Conservation (phyloP, 352 stramenopile genomes). For the Pythium vanterpoolii region DNA sequence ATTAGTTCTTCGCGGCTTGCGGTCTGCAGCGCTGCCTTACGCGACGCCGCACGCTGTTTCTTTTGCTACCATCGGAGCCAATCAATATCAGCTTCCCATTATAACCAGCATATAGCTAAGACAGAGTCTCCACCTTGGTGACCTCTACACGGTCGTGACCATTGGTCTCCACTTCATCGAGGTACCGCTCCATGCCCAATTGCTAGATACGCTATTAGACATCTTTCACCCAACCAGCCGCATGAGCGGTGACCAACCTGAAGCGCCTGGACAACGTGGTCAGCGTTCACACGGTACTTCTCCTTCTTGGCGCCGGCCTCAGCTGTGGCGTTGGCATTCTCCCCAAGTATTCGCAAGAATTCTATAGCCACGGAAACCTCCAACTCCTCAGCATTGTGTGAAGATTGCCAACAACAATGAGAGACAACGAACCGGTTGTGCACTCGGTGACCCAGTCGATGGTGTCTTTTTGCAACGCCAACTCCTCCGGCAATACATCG, state of each 20-base stretch:
- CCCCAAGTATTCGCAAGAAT: conserved; percentile 44
- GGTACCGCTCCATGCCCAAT: conserved; percentile 13
- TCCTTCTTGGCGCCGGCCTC: conserved; percentile 50
- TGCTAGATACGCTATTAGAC: conserved; percentile 8
- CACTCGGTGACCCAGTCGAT: conserved; percentile 66
- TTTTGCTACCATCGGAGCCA: conserved; percentile 23
- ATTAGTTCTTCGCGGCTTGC: conserved; percentile 52
- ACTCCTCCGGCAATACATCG: conserved; percentile 49
- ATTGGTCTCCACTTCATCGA: conserved; percentile 3
- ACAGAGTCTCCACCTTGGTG: conserved; percentile 1
- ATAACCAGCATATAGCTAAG: not conserved
- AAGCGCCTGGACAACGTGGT: conserved; percentile 54
- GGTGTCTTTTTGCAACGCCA: conserved; percentile 59
- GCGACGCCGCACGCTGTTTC: conserved; percentile 35
- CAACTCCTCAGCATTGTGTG: not conserved
- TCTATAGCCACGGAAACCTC: conserved; percentile 24
- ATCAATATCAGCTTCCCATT: not conserved
- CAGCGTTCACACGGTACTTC: conserved; percentile 64
- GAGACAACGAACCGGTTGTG: conserved; percentile 29
- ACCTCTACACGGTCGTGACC: conserved; percentile 4
- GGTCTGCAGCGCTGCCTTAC: conserved; percentile 32
- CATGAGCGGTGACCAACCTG: conserved; percentile 33
- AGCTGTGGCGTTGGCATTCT: conserved; percentile 49
- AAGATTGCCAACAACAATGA: not conserved
- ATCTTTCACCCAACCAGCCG: not conserved